Conservation (phyloP, 2,329 filamentous ascomycete species). For the Apiospora malaysiana region DNA sequence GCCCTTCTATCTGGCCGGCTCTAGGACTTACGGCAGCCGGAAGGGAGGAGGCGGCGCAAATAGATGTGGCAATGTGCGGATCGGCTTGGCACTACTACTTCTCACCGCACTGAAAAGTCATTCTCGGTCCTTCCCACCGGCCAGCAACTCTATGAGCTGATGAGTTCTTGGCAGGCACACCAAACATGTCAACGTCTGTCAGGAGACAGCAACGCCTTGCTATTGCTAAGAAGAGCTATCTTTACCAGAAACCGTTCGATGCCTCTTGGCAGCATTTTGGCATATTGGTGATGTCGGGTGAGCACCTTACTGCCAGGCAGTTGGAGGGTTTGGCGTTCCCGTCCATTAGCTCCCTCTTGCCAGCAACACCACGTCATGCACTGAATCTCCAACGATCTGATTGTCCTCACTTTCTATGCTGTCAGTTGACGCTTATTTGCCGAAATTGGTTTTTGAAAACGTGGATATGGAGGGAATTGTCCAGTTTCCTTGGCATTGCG, state of each 20-base stretch:
- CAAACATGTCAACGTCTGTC: background rate
- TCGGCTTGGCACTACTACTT: background rate
- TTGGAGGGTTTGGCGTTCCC: background rate
- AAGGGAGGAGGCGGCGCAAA: background rate
- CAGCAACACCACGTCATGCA: background rate
- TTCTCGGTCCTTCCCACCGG: background rate
- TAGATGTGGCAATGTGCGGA: background rate
- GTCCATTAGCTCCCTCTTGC: background rate
- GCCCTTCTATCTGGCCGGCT: too few relatives aligned
- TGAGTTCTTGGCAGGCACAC: background rate
- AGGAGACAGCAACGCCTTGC: background rate
- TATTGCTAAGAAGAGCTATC: background rate
- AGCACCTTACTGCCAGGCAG: background rate
- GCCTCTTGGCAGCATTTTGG: background rate
- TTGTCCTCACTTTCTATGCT: background rate
- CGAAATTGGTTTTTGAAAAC: background rate
- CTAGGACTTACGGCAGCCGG: too few relatives aligned
- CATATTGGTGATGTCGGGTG: background rate
- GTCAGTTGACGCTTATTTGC: background rate
- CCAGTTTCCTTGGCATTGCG: background rate
- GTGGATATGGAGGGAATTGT: background rate
- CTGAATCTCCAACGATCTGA: background rate
- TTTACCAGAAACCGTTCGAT: background rate
- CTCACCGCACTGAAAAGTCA: background rate
- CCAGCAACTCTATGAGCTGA: background rate